These are phyloP conservation scores for Boletales sp. DNA, from an alignment of 768 basidiomycete genomes.

Conservation along the genomic window DNA sequence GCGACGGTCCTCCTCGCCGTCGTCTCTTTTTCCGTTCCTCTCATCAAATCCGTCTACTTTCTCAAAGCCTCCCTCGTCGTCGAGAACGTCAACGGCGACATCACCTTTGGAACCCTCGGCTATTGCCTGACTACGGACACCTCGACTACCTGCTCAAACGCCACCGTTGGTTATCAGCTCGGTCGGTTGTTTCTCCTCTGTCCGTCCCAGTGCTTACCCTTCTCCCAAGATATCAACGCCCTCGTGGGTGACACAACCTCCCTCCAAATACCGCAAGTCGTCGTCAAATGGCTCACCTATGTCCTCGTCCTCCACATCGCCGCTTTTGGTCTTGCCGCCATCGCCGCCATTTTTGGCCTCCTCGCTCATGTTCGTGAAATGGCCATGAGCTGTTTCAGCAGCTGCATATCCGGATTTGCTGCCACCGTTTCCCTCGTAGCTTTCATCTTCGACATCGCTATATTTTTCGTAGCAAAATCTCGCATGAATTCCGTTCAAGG, in stretches of 20 bases:
- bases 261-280: constrained; percentile 74
- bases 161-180: constrained; percentile 83
- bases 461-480: constrained; percentile 87
- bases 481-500: constrained; percentile 73
- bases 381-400: constrained; percentile 81
- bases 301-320: constrained; percentile 89
- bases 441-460: constrained; percentile 87
- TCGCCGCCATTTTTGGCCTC: constrained; percentile 76
- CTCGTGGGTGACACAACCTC: constrained; percentile 63
- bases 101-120: constrained; percentile 87
- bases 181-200: constrained; percentile 46
- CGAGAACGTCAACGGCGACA: constrained; percentile 48
- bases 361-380: constrained; percentile 86
- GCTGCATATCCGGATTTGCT: constrained; percentile 76
- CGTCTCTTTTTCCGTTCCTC: constrained; percentile 88
- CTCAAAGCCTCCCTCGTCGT: constrained; percentile 65
- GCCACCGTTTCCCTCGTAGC: constrained; percentile 77
- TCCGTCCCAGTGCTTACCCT: constrained; percentile 6
- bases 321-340: constrained; percentile 70
- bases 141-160: constrained; percentile 69
- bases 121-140: constrained; percentile 68
- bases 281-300: constrained; percentile 95
- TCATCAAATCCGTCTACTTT: constrained; percentile 86
- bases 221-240: constrained; percentile 65
- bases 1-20: constrained; percentile 78